Conservation (phyloP, 805 yeast species). For the Candida cerambycidarum region DNA sequence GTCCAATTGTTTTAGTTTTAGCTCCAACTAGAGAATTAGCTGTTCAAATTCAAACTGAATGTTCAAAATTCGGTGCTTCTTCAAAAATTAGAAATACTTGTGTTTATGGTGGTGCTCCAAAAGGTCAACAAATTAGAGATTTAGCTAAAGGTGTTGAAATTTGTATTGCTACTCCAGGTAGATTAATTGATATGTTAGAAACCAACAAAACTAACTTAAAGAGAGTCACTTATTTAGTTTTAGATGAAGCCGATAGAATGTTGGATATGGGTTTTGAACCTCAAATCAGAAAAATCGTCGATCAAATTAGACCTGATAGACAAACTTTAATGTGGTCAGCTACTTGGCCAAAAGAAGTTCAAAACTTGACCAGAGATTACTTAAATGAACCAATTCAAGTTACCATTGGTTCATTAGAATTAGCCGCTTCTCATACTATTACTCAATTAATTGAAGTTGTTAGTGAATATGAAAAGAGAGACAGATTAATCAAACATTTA, state of each 20-base stretch:
- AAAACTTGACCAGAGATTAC: constrained; percentile 88
- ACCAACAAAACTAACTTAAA: constrained; percentile 90
- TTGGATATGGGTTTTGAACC: constrained; percentile 99
- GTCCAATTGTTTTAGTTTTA: constrained; percentile 91
- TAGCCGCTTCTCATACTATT: constrained; percentile 95
- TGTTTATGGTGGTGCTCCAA: constrained; percentile 99
- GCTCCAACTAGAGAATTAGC: constrained; percentile 99
- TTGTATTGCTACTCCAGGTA: constrained; percentile 97
- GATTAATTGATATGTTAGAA: constrained; percentile 97
- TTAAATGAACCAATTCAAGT: constrained; percentile 93
- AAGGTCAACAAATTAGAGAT: constrained; percentile 96
- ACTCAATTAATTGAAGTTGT: constrained; percentile 91
- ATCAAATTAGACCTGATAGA: constrained; percentile 98
- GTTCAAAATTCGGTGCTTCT: constrained; percentile 88
- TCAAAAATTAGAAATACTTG: constrained; percentile 96
- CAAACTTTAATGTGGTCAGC: constrained; percentile 99
- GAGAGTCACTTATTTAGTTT: constrained; percentile 94
- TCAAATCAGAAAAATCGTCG: constrained; percentile 96
- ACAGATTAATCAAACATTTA: constrained; percentile 78
- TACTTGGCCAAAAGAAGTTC: constrained; percentile 99
- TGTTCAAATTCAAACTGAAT: constrained; percentile 94
- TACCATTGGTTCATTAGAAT: constrained; percentile 91
- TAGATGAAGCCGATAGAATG: constrained; percentile 99
- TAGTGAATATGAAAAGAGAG: constrained; percentile 91
- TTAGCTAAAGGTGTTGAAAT: constrained; percentile 94